Base-by-base conservation (phyloP, 2,329 filamentous ascomycete genomes). In the Delphinella strobiligena region DNA sequence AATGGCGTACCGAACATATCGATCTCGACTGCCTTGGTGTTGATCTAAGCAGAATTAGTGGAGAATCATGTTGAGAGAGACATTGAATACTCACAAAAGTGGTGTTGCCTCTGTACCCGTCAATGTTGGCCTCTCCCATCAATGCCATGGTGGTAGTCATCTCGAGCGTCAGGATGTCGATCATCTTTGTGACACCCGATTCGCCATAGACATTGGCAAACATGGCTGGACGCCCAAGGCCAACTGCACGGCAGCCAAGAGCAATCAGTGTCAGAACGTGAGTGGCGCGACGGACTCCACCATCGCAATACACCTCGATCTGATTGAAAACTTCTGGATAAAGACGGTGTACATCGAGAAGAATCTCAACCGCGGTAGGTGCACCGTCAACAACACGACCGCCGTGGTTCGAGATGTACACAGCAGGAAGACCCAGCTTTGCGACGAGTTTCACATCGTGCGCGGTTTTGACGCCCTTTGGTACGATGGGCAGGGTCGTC, bases 341-440 rank as follows among this genome's bases (percentile, higher is more conserved):
- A 11, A 56, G 42, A n/a, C 74, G 77, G 57, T 83, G 80, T 38
- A 86, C 79, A 45, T 86, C 82, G 7, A 84, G 73, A 4, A 82
- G 82, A 37, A 89, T 75, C 51, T 91, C 83, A 9, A 81, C 76
- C 1, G 80, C 75, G 0, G 73, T 80, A 0, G 80, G 78, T 2
- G 70, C 66, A n/a, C 67, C 35, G 57, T 63, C 61, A 37, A 61
- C 51, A 35, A 59, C 55, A 34, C 61, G 54, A 9, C 61, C 61
- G 15, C 61, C 61, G 47, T 63, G 61, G 50, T 64, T 64, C 35
- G 58, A 61, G 33, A 64, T 50, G 47, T 58, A 61, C 38, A 63
- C 58, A 3, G 61, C 61, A 19, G 54, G 54, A 7, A 52, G 57
- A 10, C 61, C 61, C 5, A 57, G 43, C 33, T 60, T 51, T 27